These are phyloP conservation scores for Podospora tetraspora DNA, from an alignment of 495 filamentous ascomycete genomes.

Conservation along the genomic window DNA sequence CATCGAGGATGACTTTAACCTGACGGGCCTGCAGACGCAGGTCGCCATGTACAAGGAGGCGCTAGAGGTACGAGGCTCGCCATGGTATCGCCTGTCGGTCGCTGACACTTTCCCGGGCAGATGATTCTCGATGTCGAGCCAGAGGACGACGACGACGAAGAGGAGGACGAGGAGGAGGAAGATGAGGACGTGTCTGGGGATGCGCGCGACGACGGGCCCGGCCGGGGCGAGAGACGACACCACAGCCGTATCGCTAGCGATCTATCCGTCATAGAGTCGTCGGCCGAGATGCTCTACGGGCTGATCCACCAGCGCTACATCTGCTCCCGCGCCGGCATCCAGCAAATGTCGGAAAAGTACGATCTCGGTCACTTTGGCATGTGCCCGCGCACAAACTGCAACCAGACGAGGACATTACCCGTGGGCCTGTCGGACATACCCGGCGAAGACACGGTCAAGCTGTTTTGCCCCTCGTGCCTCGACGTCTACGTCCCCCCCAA, in stretches of 20 bases:
- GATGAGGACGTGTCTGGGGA: constrained; percentile 72
- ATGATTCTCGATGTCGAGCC: constrained; percentile 99
- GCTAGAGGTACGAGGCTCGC: constrained; percentile 41
- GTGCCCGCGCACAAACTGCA: constrained; percentile 87
- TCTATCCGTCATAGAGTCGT: constrained; percentile 90
- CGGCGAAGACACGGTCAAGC: constrained; percentile 94
- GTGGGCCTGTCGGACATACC: constrained; percentile 91
- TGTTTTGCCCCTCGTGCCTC: constrained; percentile 94
- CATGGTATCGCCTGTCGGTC: neutral
- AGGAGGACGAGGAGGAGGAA: constrained; percentile 72
- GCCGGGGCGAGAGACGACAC: constrained; percentile 60
- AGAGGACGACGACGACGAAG: constrained; percentile 83
- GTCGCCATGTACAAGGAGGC: constrained; percentile 99
- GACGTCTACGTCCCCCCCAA: constrained; percentile 97
- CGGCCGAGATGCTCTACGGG: constrained; percentile 94
- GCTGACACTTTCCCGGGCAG: constrained; percentile 46
- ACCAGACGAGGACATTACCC: constrained; percentile 79
- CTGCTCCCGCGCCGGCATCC: constrained; percentile 92
- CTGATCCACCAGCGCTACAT: constrained; percentile 98
- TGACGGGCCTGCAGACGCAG: constrained; percentile 89
- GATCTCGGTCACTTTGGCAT: constrained; percentile 90
- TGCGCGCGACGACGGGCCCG: constrained; percentile 43
- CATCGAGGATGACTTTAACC: constrained; percentile 99
- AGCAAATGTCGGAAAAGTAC: constrained; percentile 99
- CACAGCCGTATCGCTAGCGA: constrained; percentile 87